phyloP scores from a whole-genome alignment of 2,329 filamentous ascomycete genomes.

The Fusarium foetens region DNA sequence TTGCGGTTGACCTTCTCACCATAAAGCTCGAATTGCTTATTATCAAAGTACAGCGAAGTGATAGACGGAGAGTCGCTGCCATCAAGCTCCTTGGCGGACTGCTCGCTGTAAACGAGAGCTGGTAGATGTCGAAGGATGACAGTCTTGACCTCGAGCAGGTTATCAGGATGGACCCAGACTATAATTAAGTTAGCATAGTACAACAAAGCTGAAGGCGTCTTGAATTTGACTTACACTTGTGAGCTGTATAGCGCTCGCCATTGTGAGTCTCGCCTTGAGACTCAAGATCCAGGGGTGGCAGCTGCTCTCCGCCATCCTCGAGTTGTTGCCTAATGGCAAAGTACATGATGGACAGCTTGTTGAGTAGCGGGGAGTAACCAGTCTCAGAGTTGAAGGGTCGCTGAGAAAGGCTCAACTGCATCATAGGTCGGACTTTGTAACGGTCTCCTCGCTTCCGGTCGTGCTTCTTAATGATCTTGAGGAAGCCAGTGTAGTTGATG shows the following conservation, averaged over 20 bases:
- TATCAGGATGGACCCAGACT: conserved; percentile 97
- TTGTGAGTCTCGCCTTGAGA: conserved; percentile 67
- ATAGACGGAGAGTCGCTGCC: conserved; percentile 86
- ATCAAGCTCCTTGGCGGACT: conserved; percentile 83
- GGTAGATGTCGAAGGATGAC: conserved; percentile 91
- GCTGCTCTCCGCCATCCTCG: conserved; percentile 61
- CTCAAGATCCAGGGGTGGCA: conserved; percentile 58
- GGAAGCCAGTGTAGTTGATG: conserved; percentile 96
- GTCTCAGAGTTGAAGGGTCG: conserved; percentile 92
- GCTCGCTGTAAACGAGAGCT: conserved; percentile 91
- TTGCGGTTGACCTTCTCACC: conserved; percentile 82
- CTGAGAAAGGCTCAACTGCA: conserved; percentile 88
- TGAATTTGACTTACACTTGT: conserved; percentile 74
- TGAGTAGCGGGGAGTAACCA: conserved; percentile 88
- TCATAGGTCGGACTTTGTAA: conserved; percentile 90
- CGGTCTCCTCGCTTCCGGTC: conserved; percentile 88
- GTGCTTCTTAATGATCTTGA: conserved; percentile 99
- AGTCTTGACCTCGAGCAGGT: conserved; percentile 96
- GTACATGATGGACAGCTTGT: conserved; percentile 94
- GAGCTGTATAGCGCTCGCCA: conserved; percentile 80
- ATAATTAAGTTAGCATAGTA: conserved; percentile 7
- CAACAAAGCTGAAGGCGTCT: not conserved
- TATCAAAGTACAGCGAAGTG: conserved; percentile 97
- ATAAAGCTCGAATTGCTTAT: conserved; percentile 85
- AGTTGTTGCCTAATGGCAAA: conserved; percentile 89